Base-by-base conservation (phyloP, 2,329 filamentous ascomycete species). In the Incumbomyces lentus region DNA sequence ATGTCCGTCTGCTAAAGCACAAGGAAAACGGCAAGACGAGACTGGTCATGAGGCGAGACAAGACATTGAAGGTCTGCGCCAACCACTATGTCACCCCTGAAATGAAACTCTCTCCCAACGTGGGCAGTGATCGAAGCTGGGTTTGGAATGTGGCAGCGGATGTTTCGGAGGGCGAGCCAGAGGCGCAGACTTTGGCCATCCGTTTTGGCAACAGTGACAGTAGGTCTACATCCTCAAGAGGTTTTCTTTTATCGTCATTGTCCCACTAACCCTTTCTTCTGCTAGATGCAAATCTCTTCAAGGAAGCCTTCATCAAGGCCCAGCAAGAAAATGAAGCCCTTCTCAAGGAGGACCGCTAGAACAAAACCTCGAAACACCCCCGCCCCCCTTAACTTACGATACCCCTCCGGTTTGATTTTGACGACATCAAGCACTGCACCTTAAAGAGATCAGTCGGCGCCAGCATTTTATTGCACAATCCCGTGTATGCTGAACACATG, bases 1-100 rank as follows among this genome's bases (percentile, higher is more conserved):
- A 96, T 62, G 89, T 96, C 55, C 81, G 90, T 63, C 78, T 98
- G 68, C 76, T 98, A 65, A 96, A 95, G 82, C 92, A 98, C 78
- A 92, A 88, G 79, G 89, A 95, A 75, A 95, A 95, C 68, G 81
- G 84, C 71, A 96, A 96, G 83, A 95, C 89, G 49, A 82, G 92
- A 60, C 75, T 98, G 61, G 92, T 98, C 59, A 98, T 98, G 92
- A 85, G 92, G 68, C 81, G 92, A 66, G 92, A 98, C 76, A 96
- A 96, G 86, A 98, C 92, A 52, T 81, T 96, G 73, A 98, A 98
- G 79, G 92, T 98, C 71, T 98, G 92, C 82, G 92, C 92, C 65
- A 98, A 98, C 77, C 92, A 98, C 78, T 98, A 98, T 72, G 89
- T 98, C 63, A 87, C 94, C 52, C 90, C 90, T 53, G 90, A 95